A percentile compares a stretch with the other conserved stretches of the same genome.
These are phyloP conservation scores for Dalechampia spathulata DNA, from an alignment of 441 rosid species.

Conservation along the genomic window DNA sequence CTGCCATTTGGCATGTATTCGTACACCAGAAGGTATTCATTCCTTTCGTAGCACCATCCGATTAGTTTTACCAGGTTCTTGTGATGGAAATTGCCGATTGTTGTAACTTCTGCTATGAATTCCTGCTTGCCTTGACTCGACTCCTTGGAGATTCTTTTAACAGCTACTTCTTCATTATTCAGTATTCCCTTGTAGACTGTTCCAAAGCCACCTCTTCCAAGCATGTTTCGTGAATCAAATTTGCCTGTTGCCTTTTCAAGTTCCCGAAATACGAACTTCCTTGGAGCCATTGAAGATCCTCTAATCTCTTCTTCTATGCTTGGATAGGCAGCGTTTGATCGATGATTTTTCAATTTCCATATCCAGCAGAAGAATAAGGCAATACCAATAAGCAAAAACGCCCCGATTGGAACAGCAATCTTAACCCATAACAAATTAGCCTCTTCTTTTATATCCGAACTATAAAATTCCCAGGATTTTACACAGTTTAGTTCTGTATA, in stretches of 20 bases:
- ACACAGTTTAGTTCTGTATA: slow-evolving; percentile 50
- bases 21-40: slow-evolving; percentile 51
- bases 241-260: slow-evolving; percentile 48
- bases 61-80: slow-evolving; percentile 54
- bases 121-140: slow-evolving; percentile 67
- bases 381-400: neutral
- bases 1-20: slow-evolving; percentile 62
- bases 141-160: slow-evolving; percentile 49
- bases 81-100: slow-evolving; percentile 61
- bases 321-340: slow-evolving; percentile 22
- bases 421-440: slow-evolving; percentile 22
- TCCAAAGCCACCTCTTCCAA: slow-evolving; percentile 73
- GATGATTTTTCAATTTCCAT: too few relatives aligned
- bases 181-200: slow-evolving; percentile 60
- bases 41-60: slow-evolving; percentile 66
- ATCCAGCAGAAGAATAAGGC: slow-evolving; percentile 19
- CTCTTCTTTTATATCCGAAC: slow-evolving; percentile 15
- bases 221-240: slow-evolving; percentile 42
- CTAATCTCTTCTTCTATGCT: slow-evolving; percentile 43
- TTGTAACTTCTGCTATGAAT: slow-evolving; percentile 68
- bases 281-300: slow-evolving; percentile 37
- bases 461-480: slow-evolving; percentile 40
- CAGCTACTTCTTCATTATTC: slow-evolving; percentile 45
- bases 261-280: slow-evolving; percentile 42
- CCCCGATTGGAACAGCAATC: slow-evolving; percentile 25